Evolutionary conservation across 495 filamentous ascomycete species (phyloP).

Genomic region (Neurospora sp.): DNA sequence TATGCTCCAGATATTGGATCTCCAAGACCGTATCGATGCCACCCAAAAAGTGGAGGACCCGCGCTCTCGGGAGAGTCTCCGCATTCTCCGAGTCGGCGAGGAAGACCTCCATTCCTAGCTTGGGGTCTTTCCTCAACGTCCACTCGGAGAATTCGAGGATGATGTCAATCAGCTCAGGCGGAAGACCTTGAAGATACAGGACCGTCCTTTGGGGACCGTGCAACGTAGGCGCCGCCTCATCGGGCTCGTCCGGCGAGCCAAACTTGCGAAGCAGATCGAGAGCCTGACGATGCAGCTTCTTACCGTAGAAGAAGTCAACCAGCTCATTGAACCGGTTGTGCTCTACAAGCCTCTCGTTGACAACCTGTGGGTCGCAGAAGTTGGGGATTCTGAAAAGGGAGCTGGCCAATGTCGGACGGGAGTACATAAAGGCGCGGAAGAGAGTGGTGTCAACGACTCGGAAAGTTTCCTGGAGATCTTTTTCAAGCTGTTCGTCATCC

Average conservation of each 20-base stretch:
- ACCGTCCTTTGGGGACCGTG: slow-evolving; percentile 77
- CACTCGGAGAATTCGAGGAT: slow-evolving; percentile 87
- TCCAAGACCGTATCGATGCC: slow-evolving; percentile 60
- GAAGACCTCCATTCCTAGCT: slow-evolving; percentile 91
- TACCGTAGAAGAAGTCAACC: slow-evolving; percentile 94
- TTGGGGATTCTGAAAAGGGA: slow-evolving; percentile 93
- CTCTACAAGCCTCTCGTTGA: slow-evolving; percentile 85
- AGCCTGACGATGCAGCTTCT: slow-evolving; percentile 83
- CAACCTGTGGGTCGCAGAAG: slow-evolving; percentile 92
- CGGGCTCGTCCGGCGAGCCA: slow-evolving; percentile 59
- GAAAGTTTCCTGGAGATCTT: slow-evolving; percentile 63
- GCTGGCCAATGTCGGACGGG: slow-evolving; percentile 70
- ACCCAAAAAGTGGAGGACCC: slow-evolving; percentile 64
- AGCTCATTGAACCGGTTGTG: slow-evolving; percentile 84
- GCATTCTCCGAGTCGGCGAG: slow-evolving; percentile 90
- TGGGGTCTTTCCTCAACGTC: slow-evolving; percentile 63
- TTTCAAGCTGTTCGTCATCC: slow-evolving; percentile 52
- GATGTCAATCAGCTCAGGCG: slow-evolving; percentile 79
- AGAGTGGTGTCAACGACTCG: slow-evolving; percentile 84
- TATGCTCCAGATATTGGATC: slow-evolving; percentile 80
- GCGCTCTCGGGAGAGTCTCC: slow-evolving; percentile 71
- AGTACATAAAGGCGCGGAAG: slow-evolving; percentile 89
- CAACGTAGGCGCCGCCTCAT: slow-evolving; percentile 55
- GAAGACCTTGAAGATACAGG: slow-evolving; percentile 79
- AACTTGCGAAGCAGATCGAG: slow-evolving; percentile 76